These are phyloP conservation scores for Hygrophoropsis aurantiaca DNA, from an alignment of 768 basidiomycete genomes.

Conservation along the genomic window DNA sequence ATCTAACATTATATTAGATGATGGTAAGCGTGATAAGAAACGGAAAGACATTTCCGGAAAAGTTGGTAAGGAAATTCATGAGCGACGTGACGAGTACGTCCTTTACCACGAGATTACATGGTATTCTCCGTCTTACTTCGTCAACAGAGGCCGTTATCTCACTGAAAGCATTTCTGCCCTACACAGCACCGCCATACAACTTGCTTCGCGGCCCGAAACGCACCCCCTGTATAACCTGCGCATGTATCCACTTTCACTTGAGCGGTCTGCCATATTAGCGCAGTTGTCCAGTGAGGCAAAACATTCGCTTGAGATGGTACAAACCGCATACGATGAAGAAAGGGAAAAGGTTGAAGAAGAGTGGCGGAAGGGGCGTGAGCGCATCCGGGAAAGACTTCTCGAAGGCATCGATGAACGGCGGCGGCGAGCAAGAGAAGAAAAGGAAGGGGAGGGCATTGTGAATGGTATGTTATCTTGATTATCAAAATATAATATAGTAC, in stretches of 20 bases:
- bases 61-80: slow-evolving; percentile 69
- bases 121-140: slow-evolving; percentile 5
- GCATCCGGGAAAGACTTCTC: slow-evolving; percentile 72
- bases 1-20: slow-evolving; percentile 26
- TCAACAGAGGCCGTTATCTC: slow-evolving; percentile 55
- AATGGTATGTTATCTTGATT: slow-evolving; percentile 46
- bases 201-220: slow-evolving; percentile 68
- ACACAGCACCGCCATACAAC: slow-evolving; percentile 57
- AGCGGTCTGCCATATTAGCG: slow-evolving; percentile 72
- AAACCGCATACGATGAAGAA: slow-evolving; percentile 77
- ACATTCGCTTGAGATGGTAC: slow-evolving; percentile 62
- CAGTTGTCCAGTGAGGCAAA: slow-evolving; percentile 68
- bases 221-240: slow-evolving; percentile 67
- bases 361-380: slow-evolving; percentile 72
- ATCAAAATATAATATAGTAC: slow-evolving; percentile 1
- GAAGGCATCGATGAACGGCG: slow-evolving; percentile 86
- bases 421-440: slow-evolving; percentile 79
- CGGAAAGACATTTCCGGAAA: slow-evolving; percentile 69
- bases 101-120: slow-evolving; percentile 2
- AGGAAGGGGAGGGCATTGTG: slow-evolving; percentile 82
- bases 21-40: slow-evolving; percentile 62
- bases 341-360: slow-evolving; percentile 79
- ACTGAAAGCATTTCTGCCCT: slow-evolving; percentile 62
- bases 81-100: slow-evolving; percentile 74
- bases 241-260: slow-evolving; percentile 69